Base-by-base conservation (phyloP, 2,329 filamentous ascomycete genomes). In the Corynespora cassiicola region DNA sequence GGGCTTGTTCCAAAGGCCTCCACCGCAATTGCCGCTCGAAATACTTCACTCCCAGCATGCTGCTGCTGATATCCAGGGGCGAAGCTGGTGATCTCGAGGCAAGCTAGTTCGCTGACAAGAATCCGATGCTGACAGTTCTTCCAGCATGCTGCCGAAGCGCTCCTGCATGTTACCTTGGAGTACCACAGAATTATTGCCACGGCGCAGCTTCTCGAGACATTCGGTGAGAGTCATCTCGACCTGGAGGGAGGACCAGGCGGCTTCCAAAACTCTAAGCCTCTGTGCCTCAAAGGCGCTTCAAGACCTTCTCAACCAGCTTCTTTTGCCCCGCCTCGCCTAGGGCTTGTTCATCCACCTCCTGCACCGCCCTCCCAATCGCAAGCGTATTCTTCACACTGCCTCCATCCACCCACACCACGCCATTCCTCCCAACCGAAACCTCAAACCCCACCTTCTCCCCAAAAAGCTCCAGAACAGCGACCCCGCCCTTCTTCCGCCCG, bases 401-500 rank as follows among this genome's bases (percentile, higher is more conserved):
- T 52, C 87, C 90, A 61, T 92, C 85, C 10, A 97, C 87, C 90
- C 94, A 97, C 15, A 97, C 81, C 66, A 83, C 86, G 25, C 94
- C 94, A 68, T 99, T 99, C 60, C 90, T 82, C 12, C 94, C 94
- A 7, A 96, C 88, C 0, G 92, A 92, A 43, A 95, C 88, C 75
- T 99, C 94, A 66, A 97, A 99, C 14, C 87, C 84, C 10, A 96
- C 70, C 36, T 89, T 92, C 41, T 85, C 84, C 3, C 86, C 91
- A 10, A 97, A 72, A 61, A 90, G 87, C 48, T 95, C 88, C 39
- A 97, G 69, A 17, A 96, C 78, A 3, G 84, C 80, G 6, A 96
- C 69, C 3, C 81, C 77, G 10, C 75, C 75, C 26, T 79, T 78
- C 55, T 80, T 81, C n/a, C n/a, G n/a, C 32, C 80, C 77, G 50